Conservation (phyloP, 345 rosid genomes). For the Populus ilicifolia region DNA sequence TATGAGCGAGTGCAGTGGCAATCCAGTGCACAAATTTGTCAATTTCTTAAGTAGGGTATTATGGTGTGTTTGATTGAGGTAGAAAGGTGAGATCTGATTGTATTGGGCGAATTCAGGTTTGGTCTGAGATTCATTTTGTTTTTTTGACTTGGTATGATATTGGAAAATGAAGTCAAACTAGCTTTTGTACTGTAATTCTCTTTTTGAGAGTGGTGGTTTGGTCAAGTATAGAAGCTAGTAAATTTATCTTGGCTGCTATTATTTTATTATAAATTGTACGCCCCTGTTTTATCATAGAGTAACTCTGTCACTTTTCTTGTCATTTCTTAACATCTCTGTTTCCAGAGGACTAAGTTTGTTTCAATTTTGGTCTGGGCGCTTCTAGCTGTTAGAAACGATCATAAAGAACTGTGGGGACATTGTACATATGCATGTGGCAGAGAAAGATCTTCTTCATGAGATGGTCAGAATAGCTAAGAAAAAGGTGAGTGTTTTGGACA, state of each 20-base stretch:
- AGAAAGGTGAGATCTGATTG: not conserved
- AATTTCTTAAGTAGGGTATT: not conserved
- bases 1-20: not conserved
- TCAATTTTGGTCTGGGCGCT: slow-evolving; percentile 22
- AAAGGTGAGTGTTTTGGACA: slow-evolving; percentile 50
- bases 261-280: not conserved
- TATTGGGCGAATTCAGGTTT: not conserved
- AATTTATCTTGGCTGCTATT: not conserved
- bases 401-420: slow-evolving; percentile 97
- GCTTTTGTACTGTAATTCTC: not conserved
- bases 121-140: not conserved
- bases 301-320: not conserved
- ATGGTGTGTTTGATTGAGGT: not conserved
- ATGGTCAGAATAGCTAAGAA: slow-evolving; percentile 92
- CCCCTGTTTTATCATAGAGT: not conserved
- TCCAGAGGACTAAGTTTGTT: slow-evolving; percentile 8
- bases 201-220: not conserved
- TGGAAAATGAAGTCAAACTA: not conserved
- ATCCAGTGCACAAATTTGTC: not conserved
- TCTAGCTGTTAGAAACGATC: slow-evolving; percentile 89
- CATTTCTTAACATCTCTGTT: slow-evolving; percentile 4
- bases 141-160: not conserved
- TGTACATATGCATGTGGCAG: slow-evolving; percentile 99
- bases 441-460: slow-evolving; percentile 89
- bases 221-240: not conserved